phyloP scores from a whole-genome alignment of 176 grass and related monocot species.

The Aechmea fasciata region DNA sequence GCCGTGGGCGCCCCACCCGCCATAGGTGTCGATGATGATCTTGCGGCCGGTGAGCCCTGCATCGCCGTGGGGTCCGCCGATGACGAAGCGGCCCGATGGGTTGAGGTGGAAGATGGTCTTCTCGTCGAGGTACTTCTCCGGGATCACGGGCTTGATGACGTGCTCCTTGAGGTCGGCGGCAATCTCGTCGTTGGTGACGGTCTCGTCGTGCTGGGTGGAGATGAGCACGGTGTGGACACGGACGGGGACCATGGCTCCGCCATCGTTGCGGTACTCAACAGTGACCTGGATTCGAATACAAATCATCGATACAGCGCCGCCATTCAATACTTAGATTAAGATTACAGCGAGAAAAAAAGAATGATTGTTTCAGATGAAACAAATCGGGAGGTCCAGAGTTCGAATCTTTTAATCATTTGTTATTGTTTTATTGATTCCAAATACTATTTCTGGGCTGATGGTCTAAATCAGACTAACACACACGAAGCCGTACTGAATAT shows the following conservation, averaged over 20 bases:
- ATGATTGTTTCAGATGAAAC: no score
- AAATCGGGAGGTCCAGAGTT: no score
- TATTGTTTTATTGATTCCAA: no score
- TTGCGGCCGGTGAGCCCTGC: conserved; percentile 27
- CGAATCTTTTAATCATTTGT: no score
- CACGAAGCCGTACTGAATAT: no score
- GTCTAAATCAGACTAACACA: no score
- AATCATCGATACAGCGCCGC: no score
- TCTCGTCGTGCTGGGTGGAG: conserved; percentile 33
- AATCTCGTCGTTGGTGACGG: conserved; percentile 33
- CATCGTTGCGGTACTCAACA: conserved; percentile 30
- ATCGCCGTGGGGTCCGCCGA: conserved; percentile 30
- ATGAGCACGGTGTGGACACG: conserved; percentile 35
- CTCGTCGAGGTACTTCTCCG: conserved; percentile 28
- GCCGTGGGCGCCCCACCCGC: conserved; percentile 30
- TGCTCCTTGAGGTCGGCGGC: conserved; percentile 30
- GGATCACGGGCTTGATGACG: conserved; percentile 32
- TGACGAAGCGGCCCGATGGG: conserved; percentile 32
- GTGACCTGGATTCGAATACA: conserved; percentile 18
- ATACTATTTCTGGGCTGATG: no score
- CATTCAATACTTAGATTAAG: no score
- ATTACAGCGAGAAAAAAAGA: no score
- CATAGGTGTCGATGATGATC: conserved; percentile 33
- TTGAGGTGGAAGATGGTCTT: conserved; percentile 39
- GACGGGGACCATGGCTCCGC: conserved; percentile 28